Evolutionary conservation across 139 green algal genomes (phyloP), one percentile per base, ranked within the genome.

Genomic region (Pseudopediastrum boryanum): DNA sequence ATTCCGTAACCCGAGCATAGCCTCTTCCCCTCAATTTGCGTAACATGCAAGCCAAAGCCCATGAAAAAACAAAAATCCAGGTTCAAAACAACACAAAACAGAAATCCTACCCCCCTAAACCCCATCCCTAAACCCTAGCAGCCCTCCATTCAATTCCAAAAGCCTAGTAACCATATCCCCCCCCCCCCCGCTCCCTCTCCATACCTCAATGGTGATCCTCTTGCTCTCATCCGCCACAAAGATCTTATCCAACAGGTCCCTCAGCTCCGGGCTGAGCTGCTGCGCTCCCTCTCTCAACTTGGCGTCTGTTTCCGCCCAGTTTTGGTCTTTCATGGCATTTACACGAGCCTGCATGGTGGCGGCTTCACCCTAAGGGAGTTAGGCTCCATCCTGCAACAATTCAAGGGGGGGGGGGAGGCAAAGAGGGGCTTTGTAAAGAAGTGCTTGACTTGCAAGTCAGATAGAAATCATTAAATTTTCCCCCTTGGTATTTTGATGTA

Each of bases 231-330:
- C 51, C 0, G 64, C 75, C 35, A 76, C 36, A 58, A 82, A 82
- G 25, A 82, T 82, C 64, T 69, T 70, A 33, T 82, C 75, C 51
- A 82, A 41, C 27, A 82, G 50, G 41, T 82, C 75, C 33, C 39
- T 33, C 27, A 80, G 59, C 59, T 80, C 73, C 4, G 52, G 36
- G 31, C 52, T 70, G 2, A 78, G 39, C 48, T n/a, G 16, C 19
- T 58, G 48, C 16, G 16, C 16, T 58, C 48, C 48, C 21, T 58
- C 48, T 58, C 19, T 21, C 21, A 16, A 58, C 48, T 58, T 16
- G 48, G 39, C 64, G 46, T 81, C 61, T 27, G 46, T 74, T 38
- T 72, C 46, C 0, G 50, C 62, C 74, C 74, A 81, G 62, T 65
- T 71, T 35, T 74, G 31, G 7, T 65, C 46, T 35, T 66, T 73